Evolutionary conservation across 2,329 filamentous ascomycete species (phyloP), one percentile per base, ranked within the genome.

Genomic region (Xylariaceae sp.): DNA sequence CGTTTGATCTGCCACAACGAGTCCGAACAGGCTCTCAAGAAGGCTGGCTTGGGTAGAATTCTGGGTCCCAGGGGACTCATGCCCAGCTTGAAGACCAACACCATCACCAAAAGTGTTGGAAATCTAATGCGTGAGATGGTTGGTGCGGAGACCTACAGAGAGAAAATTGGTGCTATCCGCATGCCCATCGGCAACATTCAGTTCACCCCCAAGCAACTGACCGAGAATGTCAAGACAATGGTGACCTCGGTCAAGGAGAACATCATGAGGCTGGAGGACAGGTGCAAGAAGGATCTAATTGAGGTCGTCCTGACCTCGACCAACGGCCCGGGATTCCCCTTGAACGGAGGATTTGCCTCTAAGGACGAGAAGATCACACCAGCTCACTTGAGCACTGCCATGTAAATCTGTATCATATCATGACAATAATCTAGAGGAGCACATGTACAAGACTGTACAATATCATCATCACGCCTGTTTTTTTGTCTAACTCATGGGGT

Each of bases 1-100:
- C 77, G 87, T 41, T 85, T 89, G 48, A 81, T 98, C 54, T 95
- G 89, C 67, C 90, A 96, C 64, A 74, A 76, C 38, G 81, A 87
- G 54, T 89, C 83, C 53, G 73, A 93, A 53, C 75, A 78, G 39
- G 89, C 86, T 42, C 71, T 98, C 57, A 85, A 84, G 62, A 90
- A 93, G 71, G 85, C 89, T 28, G 80, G 78, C 1, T 64, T 98
- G 49, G 91, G 86, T 49, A 78, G 84, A 51, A 76, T 95, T 33
- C 73, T 98, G 16, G 93, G 93, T 57, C 93, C 94, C 34, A 83
- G 80, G 65, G 90, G 90, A 3, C 66, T 98, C 59, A 97, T 98
- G 93, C 93, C 93, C 4, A 94, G 80, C 62, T 69, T 78, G 45
- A 95, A 95, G 73, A 81, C 81, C 48, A 89, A 89, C 50, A 97